Conservation (phyloP, 2,329 filamentous ascomycete genomes). For the Emergomyces africanus region DNA sequence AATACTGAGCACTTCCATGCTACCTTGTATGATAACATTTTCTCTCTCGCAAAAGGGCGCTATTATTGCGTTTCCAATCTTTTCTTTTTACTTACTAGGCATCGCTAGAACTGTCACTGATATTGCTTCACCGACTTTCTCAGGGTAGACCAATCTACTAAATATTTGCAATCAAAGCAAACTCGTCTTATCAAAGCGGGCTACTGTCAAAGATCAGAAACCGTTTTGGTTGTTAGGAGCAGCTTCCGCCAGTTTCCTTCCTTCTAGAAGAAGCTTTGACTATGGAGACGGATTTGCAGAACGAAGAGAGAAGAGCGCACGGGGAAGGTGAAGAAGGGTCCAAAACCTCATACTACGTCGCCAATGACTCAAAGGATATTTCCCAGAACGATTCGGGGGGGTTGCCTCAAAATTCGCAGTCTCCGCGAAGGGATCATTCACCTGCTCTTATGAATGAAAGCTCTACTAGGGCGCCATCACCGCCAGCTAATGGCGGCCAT, state of each 20-base stretch:
- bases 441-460: slow-evolving; percentile 1
- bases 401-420: not conserved
- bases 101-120: not conserved
- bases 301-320: not conserved
- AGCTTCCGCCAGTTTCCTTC: not conserved
- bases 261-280: not conserved
- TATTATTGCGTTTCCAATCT: not conserved
- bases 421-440: not conserved
- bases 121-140: not conserved
- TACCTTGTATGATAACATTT: not conserved
- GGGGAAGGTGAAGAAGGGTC: not conserved
- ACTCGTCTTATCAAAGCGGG: not conserved
- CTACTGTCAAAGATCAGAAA: not conserved
- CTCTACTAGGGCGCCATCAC: not conserved
- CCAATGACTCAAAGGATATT: not conserved
- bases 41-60: not conserved
- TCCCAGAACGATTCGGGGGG: not conserved
- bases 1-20: not conserved
- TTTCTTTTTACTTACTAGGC: not conserved
- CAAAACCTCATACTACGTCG: not conserved
- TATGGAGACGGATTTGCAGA: slow-evolving; percentile 3
- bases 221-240: not conserved
- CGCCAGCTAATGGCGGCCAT: not conserved
- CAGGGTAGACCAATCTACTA: not conserved
- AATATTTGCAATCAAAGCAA: not conserved